Percentiles rank a stretch among this genome's conserved stretches.
These are phyloP conservation scores for Candida qinlingensis DNA, from an alignment of 805 yeast genomes.

Conservation along the genomic window DNA sequence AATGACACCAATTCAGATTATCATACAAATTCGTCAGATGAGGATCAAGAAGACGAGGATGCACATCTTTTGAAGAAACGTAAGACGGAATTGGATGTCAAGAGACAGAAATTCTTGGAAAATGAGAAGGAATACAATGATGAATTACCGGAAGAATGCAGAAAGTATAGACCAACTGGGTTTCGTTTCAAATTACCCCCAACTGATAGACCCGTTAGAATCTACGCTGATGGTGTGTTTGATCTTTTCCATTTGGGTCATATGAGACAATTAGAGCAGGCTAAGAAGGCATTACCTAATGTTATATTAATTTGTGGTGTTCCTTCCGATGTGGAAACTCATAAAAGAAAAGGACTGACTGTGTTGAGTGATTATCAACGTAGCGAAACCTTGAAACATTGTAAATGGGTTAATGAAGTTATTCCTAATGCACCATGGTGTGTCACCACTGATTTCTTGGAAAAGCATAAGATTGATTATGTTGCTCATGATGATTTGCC, in stretches of 20 bases:
- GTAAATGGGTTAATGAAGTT: slow-evolving; percentile 98
- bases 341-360: slow-evolving; percentile 87
- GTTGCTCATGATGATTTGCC: slow-evolving; percentile 98
- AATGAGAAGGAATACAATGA: slow-evolving; percentile 59
- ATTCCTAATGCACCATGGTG: slow-evolving; percentile 95
- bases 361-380: slow-evolving; percentile 86
- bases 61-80: slow-evolving; percentile 16
- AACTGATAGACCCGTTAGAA: slow-evolving; percentile 74
- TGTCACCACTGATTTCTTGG: slow-evolving; percentile 76
- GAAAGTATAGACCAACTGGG: slow-evolving; percentile 78
- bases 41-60: slow-evolving; percentile 5
- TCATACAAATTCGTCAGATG: background rate
- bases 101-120: slow-evolving; percentile 27
- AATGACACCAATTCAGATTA: background rate
- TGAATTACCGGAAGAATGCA: slow-evolving; percentile 59
- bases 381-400: slow-evolving; percentile 85
- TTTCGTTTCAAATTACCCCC: slow-evolving; percentile 80
- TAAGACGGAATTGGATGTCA: slow-evolving; percentile 22
- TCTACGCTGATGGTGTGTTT: slow-evolving; percentile 98
- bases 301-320: slow-evolving; percentile 86
- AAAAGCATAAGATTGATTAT: slow-evolving; percentile 80
- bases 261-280: slow-evolving; percentile 96
- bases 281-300: slow-evolving; percentile 85
- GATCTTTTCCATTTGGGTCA: slow-evolving; percentile 96
- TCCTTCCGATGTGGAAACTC: slow-evolving; percentile 87